Percentiles rank a stretch among this genome's conserved stretches.
phyloP scores from a whole-genome alignment of 2,329 filamentous ascomycete genomes.

The Aspergillus viridinutans region DNA sequence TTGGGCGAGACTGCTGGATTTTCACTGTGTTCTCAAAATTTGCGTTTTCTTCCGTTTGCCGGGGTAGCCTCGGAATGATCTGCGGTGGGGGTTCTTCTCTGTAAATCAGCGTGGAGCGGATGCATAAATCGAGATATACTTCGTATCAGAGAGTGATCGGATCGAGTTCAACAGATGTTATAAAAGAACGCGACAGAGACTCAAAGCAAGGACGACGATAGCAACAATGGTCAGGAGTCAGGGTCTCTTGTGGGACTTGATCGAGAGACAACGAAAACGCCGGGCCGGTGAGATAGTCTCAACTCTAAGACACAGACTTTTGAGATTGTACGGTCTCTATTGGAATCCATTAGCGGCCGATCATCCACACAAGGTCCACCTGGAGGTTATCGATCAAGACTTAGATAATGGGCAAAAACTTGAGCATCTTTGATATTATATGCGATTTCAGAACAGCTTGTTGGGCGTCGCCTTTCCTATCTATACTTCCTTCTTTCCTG shows the following conservation, averaged over 20 bases:
- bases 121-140: neutral
- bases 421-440: slow-evolving; percentile 9
- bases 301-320: neutral
- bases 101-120: neutral
- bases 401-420: neutral
- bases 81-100: neutral
- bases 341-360: slow-evolving; percentile 17
- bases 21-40: neutral
- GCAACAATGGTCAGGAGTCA: neutral
- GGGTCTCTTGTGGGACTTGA: neutral
- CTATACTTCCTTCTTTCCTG: slow-evolving; percentile 9
- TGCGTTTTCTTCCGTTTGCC: neutral
- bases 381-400: neutral
- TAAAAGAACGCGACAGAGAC: neutral
- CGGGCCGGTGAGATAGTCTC: neutral
- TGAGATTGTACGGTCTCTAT: neutral
- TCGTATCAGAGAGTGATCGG: neutral
- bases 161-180: neutral
- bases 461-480: slow-evolving; percentile 6
- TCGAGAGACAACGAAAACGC: neutral
- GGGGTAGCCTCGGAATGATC: neutral
- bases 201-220: neutral
- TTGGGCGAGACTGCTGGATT: slow-evolving; percentile 3
- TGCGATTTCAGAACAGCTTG: neutral
- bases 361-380: slow-evolving; percentile 16